Evolutionary conservation across 2,329 filamentous ascomycete species (phyloP).

Genomic region (Xylariaceae sp.): DNA sequence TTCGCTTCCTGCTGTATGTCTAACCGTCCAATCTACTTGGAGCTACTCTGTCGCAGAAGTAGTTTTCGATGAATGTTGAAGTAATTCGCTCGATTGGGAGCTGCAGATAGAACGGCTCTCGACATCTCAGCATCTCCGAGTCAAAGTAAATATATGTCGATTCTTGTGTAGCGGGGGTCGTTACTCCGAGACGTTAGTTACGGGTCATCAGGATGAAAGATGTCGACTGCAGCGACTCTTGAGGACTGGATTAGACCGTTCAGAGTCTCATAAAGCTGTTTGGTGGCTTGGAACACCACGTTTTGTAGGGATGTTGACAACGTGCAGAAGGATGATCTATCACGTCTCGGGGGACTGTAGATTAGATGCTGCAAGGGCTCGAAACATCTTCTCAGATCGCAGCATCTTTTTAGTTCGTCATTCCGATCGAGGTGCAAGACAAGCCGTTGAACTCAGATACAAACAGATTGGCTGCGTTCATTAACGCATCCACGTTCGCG

Average conservation of each 20-base stretch:
- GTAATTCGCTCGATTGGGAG: neutral
- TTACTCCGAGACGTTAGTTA: neutral
- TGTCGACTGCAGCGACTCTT: neutral
- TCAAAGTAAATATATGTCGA: too few species aligned
- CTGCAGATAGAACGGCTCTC: too few species aligned
- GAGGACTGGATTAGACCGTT: neutral
- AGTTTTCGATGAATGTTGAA: neutral
- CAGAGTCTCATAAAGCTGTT: conserved; percentile 10
- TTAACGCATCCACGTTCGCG: conserved; percentile 4
- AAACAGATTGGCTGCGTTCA: conserved; percentile 7
- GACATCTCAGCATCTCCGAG: too few species aligned
- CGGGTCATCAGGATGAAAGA: neutral
- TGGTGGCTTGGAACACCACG: conserved; percentile 29
- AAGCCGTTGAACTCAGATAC: conserved; percentile 20
- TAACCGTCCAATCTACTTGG: neutral
- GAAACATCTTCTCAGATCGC: conserved; percentile 25
- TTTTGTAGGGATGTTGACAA: conserved; percentile 27
- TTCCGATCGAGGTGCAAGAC: conserved; percentile 18
- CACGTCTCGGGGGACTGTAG: conserved; percentile 17
- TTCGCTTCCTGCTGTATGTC: neutral
- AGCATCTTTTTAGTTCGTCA: conserved; percentile 21
- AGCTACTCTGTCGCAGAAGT: neutral
- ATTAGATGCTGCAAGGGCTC: conserved; percentile 27
- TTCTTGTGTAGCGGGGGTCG: too few species aligned
- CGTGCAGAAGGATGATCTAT: conserved; percentile 23